Percentiles rank a stretch among this genome's conserved stretches.
Conservation (phyloP, 805 yeast genomes). For the Teunomyces gatunensis region DNA sequence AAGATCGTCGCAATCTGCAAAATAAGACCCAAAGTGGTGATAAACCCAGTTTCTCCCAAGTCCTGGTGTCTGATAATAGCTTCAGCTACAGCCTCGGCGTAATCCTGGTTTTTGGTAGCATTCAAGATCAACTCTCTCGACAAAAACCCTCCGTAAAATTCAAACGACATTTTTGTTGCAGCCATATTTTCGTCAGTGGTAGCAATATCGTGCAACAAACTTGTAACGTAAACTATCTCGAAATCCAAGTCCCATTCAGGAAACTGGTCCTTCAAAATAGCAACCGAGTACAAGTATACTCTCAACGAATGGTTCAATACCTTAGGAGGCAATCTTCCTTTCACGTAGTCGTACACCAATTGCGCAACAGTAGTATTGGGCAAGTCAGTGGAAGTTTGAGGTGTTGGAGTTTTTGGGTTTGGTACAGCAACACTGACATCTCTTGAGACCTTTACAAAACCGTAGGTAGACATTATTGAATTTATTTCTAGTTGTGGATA, state of each 20-base stretch:
- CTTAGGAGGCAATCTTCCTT: conserved; percentile 17
- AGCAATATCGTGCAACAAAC: conserved; percentile 34
- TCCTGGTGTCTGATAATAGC: conserved; percentile 36
- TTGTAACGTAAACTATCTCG: conserved; percentile 28
- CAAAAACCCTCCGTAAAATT: conserved; percentile 31
- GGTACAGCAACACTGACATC: conserved; percentile 25
- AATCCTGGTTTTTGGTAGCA: conserved; percentile 22
- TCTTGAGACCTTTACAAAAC: conserved; percentile 28
- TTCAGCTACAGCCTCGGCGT: conserved; percentile 34
- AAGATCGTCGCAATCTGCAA: conserved; percentile 31
- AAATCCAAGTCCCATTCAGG: conserved; percentile 28
- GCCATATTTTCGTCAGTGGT: conserved; percentile 31
- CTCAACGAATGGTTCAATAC: conserved; percentile 30
- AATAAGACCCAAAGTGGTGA: conserved; percentile 31
- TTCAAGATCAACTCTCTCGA: conserved; percentile 23
- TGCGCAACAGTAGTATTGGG: conserved; percentile 19
- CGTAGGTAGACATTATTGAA: conserved; percentile 23
- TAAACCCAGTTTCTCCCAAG: conserved; percentile 30
- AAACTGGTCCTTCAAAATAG: conserved; percentile 31
- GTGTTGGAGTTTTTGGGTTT: conserved; percentile 20
- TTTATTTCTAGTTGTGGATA: too few relatives aligned
- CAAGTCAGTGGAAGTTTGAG: conserved; percentile 16
- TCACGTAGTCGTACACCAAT: conserved; percentile 21
- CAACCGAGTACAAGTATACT: conserved; percentile 27
- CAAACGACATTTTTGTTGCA: conserved; percentile 33